A percentile compares a stretch with the other conserved stretches of the same genome.
Evolutionary conservation across 140 eudicot species (phyloP).

Genomic region (Senecio squalidus): DNA sequence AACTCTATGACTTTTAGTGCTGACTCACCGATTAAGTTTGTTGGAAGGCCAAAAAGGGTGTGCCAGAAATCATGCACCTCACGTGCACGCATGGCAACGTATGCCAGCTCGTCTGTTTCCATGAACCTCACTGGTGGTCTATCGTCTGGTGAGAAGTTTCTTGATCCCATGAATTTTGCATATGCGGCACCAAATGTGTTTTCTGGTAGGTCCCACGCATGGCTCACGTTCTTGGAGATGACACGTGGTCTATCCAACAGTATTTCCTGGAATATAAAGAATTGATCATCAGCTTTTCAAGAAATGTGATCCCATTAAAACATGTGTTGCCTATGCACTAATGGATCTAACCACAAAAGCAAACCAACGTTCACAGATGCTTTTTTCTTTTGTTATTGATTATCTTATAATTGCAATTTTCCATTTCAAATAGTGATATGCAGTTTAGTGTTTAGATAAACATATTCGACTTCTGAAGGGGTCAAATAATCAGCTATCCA

Average conservation of each 20-base stretch:
- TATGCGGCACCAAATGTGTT: constrained; percentile 95
- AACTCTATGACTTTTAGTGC: constrained; percentile 89
- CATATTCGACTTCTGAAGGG: too few species aligned
- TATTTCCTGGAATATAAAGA: constrained; percentile 40
- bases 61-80: constrained; percentile 98
- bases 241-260: constrained; percentile 81
- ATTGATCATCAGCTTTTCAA: background rate
- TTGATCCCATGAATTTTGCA: constrained; percentile 93
- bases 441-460: too few species aligned
- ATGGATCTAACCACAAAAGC: background rate
- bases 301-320: background rate
- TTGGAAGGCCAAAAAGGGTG: constrained; percentile 84
- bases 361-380: background rate
- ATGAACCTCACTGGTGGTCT: constrained; percentile 91
- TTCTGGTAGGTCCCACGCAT: constrained; percentile 74
- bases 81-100: constrained; percentile 87
- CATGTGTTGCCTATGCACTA: background rate
- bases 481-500: too few species aligned
- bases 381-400: background rate
- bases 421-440: too few species aligned
- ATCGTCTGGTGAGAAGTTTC: constrained; percentile 95
- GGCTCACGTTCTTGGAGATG: constrained; percentile 68
- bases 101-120: constrained; percentile 91
- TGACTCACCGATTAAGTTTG: constrained; percentile 83
- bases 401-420: background rate